Conservation (phyloP, 2,329 filamentous ascomycete genomes). For the Capronia epimyces region DNA sequence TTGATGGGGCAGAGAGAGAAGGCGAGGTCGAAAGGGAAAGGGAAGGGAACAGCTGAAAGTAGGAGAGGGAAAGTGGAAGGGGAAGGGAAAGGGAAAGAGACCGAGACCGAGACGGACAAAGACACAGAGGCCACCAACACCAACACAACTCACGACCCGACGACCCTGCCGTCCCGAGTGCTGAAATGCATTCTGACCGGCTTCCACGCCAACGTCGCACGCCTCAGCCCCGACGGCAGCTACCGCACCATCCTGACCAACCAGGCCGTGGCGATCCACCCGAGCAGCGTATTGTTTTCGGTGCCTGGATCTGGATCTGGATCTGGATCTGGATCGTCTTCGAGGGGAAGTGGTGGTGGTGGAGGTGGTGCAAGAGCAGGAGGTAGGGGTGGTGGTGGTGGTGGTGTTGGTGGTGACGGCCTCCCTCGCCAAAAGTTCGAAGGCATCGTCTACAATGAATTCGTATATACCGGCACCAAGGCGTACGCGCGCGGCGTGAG, state of each 20-base stretch:
- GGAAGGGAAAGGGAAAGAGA: not conserved
- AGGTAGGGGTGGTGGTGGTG: not conserved
- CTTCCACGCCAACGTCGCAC: slow-evolving; percentile 56
- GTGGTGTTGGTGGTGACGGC: not conserved
- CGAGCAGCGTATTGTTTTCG: slow-evolving; percentile 27
- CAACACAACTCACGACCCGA: slow-evolving; percentile 36
- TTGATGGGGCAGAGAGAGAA: slow-evolving; percentile 13
- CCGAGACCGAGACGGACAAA: slow-evolving; percentile 1
- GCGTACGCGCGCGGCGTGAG: slow-evolving; percentile 59
- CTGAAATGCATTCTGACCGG: slow-evolving; percentile 55
- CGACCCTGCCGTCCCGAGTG: slow-evolving; percentile 45
- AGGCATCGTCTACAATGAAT: slow-evolving; percentile 61
- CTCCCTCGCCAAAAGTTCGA: slow-evolving; percentile 17
- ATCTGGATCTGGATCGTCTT: no score
- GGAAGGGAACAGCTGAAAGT: not conserved
- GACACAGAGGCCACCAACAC: not conserved
- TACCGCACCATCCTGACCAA: slow-evolving; percentile 58
- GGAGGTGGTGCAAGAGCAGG: not conserved
- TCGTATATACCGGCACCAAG: slow-evolving; percentile 58
- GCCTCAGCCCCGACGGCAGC: slow-evolving; percentile 34
- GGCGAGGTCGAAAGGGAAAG: not conserved
- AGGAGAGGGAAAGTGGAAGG: not conserved
- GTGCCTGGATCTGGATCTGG: no score
- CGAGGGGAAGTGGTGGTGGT: no score
- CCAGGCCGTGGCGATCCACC: slow-evolving; percentile 57